These are phyloP conservation scores for Candida corydali DNA, from an alignment of 805 yeast genomes.

Conservation along the genomic window DNA sequence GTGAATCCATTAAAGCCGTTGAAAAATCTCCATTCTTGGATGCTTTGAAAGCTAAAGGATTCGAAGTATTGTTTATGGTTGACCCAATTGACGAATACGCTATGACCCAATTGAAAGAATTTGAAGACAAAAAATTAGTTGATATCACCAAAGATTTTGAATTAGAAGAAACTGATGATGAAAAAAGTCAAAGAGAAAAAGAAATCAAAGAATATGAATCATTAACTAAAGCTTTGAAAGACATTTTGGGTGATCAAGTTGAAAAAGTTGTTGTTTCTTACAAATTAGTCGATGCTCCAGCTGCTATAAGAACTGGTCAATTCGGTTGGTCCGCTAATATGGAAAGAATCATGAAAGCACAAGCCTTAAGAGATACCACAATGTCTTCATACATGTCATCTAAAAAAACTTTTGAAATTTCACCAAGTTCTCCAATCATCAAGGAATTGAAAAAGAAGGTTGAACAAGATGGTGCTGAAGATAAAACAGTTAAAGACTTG, in stretches of 20 bases:
- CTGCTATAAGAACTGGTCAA: constrained; percentile 99
- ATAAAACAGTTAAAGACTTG: constrained; percentile 96
- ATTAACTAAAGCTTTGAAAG: constrained; percentile 93
- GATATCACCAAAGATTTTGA: constrained; percentile 99
- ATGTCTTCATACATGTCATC: constrained; percentile 99
- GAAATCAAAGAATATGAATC: constrained; percentile 90
- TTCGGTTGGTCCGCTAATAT: constrained; percentile 99
- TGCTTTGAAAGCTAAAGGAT: constrained; percentile 96
- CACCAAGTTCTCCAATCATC: constrained; percentile 94
- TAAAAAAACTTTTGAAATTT: constrained; percentile 97
- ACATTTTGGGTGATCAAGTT: constrained; percentile 95
- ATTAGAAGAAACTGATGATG: constrained; percentile 97
- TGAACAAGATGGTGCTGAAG: constrained; percentile 95
- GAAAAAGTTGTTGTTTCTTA: constrained; percentile 99
- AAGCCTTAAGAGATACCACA: constrained; percentile 96
- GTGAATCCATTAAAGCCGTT: constrained; percentile 96
- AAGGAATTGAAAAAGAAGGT: constrained; percentile 95
- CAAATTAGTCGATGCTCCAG: constrained; percentile 97
- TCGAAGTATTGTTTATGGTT: constrained; percentile 94
- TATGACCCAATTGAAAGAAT: constrained; percentile 98
- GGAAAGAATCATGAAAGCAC: constrained; percentile 99
- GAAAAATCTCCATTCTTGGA: constrained; percentile 99
- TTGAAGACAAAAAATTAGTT: constrained; percentile 97
- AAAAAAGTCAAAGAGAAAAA: constrained; percentile 89
- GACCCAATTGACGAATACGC: constrained; percentile 99